Evolutionary conservation across 352 stramenopile species (phyloP).

Genomic region (Phytophthora pini): DNA sequence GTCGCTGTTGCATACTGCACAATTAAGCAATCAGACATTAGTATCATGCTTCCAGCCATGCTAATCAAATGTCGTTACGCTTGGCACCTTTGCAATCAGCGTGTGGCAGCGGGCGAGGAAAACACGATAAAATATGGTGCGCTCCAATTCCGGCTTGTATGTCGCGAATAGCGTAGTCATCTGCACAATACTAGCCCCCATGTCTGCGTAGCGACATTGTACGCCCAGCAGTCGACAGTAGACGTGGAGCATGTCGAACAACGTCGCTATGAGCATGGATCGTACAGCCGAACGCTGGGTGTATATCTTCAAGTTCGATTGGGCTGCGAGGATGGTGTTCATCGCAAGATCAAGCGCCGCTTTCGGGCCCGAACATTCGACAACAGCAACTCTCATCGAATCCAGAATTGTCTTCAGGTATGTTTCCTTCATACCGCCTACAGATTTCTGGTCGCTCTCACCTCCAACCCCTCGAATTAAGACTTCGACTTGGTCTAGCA

Average conservation of each 20-base stretch:
- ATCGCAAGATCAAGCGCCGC: constrained; percentile 58
- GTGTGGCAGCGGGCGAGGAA: constrained; percentile 64
- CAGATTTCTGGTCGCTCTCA: constrained; percentile 13
- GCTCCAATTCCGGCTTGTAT: constrained; percentile 54
- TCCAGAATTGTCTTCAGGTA: constrained; percentile 70
- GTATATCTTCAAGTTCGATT: constrained; percentile 58
- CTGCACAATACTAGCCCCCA: constrained; percentile 64
- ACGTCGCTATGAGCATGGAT: constrained; percentile 54
- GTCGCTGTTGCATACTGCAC: constrained; percentile 67
- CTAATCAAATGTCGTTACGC: not conserved
- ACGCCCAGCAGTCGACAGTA: constrained; percentile 65
- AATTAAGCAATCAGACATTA: not conserved
- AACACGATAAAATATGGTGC: constrained; percentile 54
- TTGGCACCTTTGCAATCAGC: constrained; percentile 69
- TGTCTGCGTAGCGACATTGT: constrained; percentile 72
- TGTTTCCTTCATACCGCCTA: constrained; percentile 31
- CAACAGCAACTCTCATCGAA: constrained; percentile 45
- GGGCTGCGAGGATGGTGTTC: constrained; percentile 55
- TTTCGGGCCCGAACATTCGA: constrained; percentile 50
- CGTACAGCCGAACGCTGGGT: constrained; percentile 41
- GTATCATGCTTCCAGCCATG: not conserved
- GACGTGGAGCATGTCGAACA: constrained; percentile 76
- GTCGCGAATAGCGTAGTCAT: constrained; percentile 62
- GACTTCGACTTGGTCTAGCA: constrained; percentile 53
- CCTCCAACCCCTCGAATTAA: constrained; percentile 19